Percentiles rank a stretch among this genome's conserved stretches.
These are phyloP conservation scores for Pythium chondricola DNA, from an alignment of 352 stramenopile species.

Conservation along the genomic window DNA sequence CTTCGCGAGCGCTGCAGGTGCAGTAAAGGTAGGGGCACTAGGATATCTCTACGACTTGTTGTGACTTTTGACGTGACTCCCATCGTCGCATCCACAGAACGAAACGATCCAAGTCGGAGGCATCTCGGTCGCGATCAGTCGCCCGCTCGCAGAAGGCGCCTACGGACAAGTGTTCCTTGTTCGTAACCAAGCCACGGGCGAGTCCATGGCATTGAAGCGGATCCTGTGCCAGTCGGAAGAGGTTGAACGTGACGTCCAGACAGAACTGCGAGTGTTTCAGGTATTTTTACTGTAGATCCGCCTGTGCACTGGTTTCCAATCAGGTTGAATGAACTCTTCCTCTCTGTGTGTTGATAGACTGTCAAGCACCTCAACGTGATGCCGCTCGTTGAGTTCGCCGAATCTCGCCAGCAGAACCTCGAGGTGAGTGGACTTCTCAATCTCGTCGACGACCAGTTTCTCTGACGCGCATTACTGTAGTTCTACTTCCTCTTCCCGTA, in stretches of 20 bases:
- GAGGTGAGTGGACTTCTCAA: slow-evolving; percentile 34
- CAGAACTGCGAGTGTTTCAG: slow-evolving; percentile 68
- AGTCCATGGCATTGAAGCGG: slow-evolving; percentile 79
- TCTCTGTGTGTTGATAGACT: slow-evolving; percentile 22
- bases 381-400: slow-evolving; percentile 71
- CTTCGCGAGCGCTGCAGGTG: slow-evolving; percentile 57
- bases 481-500: slow-evolving; percentile 84
- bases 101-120: slow-evolving; percentile 74
- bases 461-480: too few relatives aligned
- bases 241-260: slow-evolving; percentile 66
- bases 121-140: slow-evolving; percentile 62
- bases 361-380: slow-evolving; percentile 82
- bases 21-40: slow-evolving; percentile 40
- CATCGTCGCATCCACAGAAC: too few relatives aligned
- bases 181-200: slow-evolving; percentile 48
- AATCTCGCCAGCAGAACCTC: slow-evolving; percentile 55
- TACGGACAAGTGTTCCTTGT: slow-evolving; percentile 83
- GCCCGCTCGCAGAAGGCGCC: slow-evolving; percentile 61
- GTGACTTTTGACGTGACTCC: too few relatives aligned
- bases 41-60: background rate
- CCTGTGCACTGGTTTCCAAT: too few relatives aligned
- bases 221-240: slow-evolving; percentile 81
- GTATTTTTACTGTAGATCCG: too few relatives aligned
- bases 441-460: too few relatives aligned
- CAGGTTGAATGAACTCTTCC: too few relatives aligned